phyloP scores from a whole-genome alignment of 331 rosid species.

The Acacia concinna region DNA sequence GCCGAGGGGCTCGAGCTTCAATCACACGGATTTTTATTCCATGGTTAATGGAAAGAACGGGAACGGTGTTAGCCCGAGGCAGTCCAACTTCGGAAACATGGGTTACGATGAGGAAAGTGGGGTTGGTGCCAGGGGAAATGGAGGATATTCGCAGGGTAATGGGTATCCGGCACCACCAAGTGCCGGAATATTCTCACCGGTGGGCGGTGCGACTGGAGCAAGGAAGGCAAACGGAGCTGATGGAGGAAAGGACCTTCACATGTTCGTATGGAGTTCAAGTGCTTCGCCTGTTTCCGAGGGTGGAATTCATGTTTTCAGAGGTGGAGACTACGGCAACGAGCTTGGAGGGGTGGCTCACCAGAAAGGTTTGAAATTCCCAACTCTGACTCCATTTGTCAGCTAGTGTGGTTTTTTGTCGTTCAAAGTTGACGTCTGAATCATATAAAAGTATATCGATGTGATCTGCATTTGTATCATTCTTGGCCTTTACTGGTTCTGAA shows the following conservation, averaged over 20 bases:
- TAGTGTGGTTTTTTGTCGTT: background rate
- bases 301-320: slow-evolving; percentile 85
- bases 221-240: slow-evolving; percentile 46
- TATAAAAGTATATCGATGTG: slow-evolving; percentile 1
- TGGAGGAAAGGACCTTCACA: slow-evolving; percentile 80
- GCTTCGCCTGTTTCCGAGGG: slow-evolving; percentile 94
- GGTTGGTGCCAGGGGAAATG: too few relatives aligned
- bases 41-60: slow-evolving; percentile 57
- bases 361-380: slow-evolving; percentile 25
- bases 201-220: slow-evolving; percentile 46
- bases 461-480: background rate
- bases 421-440: background rate
- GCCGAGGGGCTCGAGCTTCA: slow-evolving; percentile 88
- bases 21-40: slow-evolving; percentile 77
- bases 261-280: slow-evolving; percentile 98
- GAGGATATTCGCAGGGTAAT: too few relatives aligned
- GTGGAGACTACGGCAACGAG: slow-evolving; percentile 68
- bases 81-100: slow-evolving; percentile 54
- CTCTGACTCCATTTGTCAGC: slow-evolving; percentile 1
- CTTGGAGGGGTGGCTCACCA: slow-evolving; percentile 62
- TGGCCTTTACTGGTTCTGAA: slow-evolving; percentile 8
- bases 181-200: slow-evolving; percentile 76
- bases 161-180: slow-evolving; percentile 66
- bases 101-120: slow-evolving; percentile 75
- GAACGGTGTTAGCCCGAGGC: slow-evolving; percentile 74